Evolutionary conservation across 2,329 filamentous ascomycete species (phyloP).

Genomic region (Penicillium thymicola): DNA sequence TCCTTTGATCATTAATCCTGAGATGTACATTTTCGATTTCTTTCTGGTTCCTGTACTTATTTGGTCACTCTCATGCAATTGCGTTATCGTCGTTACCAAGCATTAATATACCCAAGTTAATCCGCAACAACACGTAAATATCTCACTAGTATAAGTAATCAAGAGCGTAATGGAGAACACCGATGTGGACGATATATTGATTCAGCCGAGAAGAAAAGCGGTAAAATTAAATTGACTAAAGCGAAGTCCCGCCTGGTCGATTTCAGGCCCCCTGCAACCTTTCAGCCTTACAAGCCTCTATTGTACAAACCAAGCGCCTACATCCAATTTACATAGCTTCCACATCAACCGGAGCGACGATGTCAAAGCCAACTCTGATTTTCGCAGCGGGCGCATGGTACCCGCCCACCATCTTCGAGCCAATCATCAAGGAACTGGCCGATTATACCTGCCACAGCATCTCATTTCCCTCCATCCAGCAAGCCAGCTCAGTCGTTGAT

Average conservation of each 20-base stretch:
- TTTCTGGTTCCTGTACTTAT: background rate
- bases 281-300: background rate
- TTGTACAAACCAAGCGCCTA: background rate
- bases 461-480: slow-evolving; percentile 29
- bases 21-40: background rate
- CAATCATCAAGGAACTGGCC: slow-evolving; percentile 22
- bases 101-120: background rate
- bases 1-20: background rate
- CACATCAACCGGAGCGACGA: background rate
- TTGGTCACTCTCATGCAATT: background rate
- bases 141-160: background rate
- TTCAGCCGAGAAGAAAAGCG: background rate
- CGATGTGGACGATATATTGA: background rate
- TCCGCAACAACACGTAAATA: background rate
- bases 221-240: background rate
- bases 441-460: slow-evolving; percentile 23
- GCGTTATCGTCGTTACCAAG: background rate
- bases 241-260: background rate
- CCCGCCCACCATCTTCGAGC: slow-evolving; percentile 28
- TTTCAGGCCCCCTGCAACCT: background rate
- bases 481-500: slow-evolving; percentile 20
- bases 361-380: slow-evolving; percentile 30
- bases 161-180: background rate
- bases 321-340: background rate
- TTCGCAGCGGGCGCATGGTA: slow-evolving; percentile 35